Evolutionary conservation across 331 rosid species (phyloP).

Genomic region (Erythrophleum ivorense): DNA sequence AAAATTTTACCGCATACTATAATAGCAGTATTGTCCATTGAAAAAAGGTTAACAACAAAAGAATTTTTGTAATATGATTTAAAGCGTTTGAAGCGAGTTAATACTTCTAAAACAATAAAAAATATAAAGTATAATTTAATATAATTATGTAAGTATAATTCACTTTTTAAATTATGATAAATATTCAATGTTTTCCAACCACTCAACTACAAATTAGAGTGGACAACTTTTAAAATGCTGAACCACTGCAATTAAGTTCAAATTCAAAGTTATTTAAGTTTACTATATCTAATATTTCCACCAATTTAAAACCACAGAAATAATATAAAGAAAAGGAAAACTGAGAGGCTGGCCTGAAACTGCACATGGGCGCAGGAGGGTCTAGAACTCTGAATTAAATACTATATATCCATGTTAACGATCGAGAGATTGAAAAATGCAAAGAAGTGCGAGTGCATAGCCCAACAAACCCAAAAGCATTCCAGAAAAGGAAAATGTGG

Average conservation of each 20-base stretch:
- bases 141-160: background rate
- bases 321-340: background rate
- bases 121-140: background rate
- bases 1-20: too few species aligned
- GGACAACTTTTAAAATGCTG: background rate
- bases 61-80: too few species aligned
- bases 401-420: background rate
- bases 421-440: constrained; percentile 21
- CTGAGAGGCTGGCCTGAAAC: background rate
- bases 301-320: background rate
- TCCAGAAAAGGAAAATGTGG: constrained; percentile 54
- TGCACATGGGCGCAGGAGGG: constrained; percentile 35
- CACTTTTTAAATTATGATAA: background rate
- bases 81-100: too few species aligned
- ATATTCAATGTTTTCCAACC: constrained; percentile 4
- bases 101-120: background rate
- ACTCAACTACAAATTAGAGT: background rate
- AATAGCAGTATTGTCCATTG: too few species aligned
- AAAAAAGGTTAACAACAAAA: too few species aligned
- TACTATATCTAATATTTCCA: background rate
- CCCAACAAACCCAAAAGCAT: constrained; percentile 35
- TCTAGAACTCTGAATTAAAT: constrained; percentile 1
- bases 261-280: background rate
- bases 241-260: background rate
- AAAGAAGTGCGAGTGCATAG: constrained; percentile 19